phyloP scores from a whole-genome alignment of 2,329 filamentous ascomycete species.

The Colletotrichum sp. region DNA sequence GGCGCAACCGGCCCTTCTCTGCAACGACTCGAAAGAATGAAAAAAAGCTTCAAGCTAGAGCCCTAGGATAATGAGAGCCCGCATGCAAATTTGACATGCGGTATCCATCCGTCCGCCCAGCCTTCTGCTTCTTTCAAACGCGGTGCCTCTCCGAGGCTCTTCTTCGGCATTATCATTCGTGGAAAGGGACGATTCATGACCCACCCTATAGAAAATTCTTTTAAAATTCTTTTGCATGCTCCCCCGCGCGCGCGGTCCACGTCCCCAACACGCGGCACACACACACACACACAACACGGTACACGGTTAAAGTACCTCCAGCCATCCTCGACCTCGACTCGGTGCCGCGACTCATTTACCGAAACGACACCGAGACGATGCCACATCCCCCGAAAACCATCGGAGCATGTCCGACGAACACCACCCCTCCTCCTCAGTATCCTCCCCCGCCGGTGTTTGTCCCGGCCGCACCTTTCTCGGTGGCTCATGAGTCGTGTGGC shows the following conservation, averaged over 20 bases:
- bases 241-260: neutral
- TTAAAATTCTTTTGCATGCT: neutral
- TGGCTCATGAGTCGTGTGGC: constrained; percentile 27
- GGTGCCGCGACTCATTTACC: neutral
- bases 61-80: neutral
- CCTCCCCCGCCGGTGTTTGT: neutral
- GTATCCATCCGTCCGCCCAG: neutral
- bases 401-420: neutral
- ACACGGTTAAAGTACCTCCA: neutral
- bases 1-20: neutral
- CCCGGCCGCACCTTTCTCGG: neutral
- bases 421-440: neutral
- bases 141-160: neutral
- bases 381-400: neutral
- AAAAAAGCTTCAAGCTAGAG: neutral
- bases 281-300: neutral
- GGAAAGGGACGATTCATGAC: neutral
- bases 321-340: neutral
- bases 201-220: neutral
- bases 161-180: neutral
- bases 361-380: constrained; percentile 6
- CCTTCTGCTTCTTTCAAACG: neutral
- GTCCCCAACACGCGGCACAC: neutral
- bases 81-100: neutral
- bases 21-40: neutral